These are phyloP conservation scores for Kregervanrija fluxuum DNA, from an alignment of 805 yeast genomes.

Conservation along the genomic window DNA sequence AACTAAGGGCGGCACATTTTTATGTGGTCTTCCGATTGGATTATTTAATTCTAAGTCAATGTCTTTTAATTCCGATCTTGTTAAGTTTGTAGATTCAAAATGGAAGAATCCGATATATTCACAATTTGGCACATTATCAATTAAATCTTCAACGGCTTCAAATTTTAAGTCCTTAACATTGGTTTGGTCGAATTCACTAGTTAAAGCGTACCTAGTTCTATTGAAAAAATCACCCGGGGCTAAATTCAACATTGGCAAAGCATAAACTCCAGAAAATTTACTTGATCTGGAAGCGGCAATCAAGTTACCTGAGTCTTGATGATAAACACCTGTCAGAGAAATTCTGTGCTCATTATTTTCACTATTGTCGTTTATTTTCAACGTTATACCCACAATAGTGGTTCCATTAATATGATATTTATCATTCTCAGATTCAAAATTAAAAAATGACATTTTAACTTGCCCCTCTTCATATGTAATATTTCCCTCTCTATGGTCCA, in stretches of 20 bases:
- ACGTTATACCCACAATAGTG: slow-evolving; percentile 25
- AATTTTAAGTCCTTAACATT: slow-evolving; percentile 31
- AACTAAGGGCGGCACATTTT: slow-evolving; percentile 46
- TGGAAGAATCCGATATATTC: slow-evolving; percentile 69
- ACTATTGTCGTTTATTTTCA: slow-evolving; percentile 33
- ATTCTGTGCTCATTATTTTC: slow-evolving; percentile 46
- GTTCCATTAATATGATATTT: slow-evolving; percentile 16
- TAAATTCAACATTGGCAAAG: slow-evolving; percentile 50
- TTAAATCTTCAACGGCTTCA: slow-evolving; percentile 29
- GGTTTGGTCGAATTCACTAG: slow-evolving; percentile 38
- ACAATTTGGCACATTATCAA: slow-evolving; percentile 40
- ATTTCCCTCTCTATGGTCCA: slow-evolving; percentile 16
- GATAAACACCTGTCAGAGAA: slow-evolving; percentile 54
- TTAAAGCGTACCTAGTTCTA: slow-evolving; percentile 36
- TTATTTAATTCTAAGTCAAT: slow-evolving; percentile 66
- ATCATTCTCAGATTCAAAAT: slow-evolving; percentile 6
- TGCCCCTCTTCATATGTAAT: slow-evolving; percentile 22
- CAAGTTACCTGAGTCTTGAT: slow-evolving; percentile 57
- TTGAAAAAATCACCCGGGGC: slow-evolving; percentile 33
- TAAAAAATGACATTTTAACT: slow-evolving; percentile 14
- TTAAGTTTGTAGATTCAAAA: slow-evolving; percentile 50
- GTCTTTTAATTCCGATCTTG: slow-evolving; percentile 42
- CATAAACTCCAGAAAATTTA: slow-evolving; percentile 54
- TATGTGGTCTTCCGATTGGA: slow-evolving; percentile 78
- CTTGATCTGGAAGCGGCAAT: slow-evolving; percentile 54